Evolutionary conservation across 345 rosid species (phyloP).

Genomic region (Ceriops decandra): DNA sequence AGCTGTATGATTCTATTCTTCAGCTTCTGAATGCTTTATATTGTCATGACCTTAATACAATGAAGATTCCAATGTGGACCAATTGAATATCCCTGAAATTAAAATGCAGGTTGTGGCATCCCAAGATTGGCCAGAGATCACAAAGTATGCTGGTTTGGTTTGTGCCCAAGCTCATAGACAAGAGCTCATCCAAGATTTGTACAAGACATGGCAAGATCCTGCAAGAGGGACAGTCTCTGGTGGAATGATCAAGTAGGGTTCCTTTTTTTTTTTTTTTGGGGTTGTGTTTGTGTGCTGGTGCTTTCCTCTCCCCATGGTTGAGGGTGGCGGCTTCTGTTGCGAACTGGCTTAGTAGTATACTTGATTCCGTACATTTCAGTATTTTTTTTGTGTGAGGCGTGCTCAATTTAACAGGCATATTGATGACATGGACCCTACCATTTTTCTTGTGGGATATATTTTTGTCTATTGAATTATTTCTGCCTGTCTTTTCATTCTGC

Average conservation of each 20-base stretch:
- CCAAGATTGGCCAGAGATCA: conserved; percentile 99
- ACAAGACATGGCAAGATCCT: conserved; percentile 94
- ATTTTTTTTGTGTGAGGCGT: not conserved
- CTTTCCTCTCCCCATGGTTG: too few relatives aligned
- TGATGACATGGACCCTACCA: not conserved
- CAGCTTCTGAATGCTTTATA: not conserved
- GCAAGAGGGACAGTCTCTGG: conserved; percentile 84
- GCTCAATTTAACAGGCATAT: not conserved
- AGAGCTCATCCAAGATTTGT: conserved; percentile 96
- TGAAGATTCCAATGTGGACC: not conserved
- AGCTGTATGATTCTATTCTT: conserved; percentile 51
- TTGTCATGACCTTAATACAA: not conserved
- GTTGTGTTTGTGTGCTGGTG: too few relatives aligned
- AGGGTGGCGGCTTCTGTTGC: too few relatives aligned
- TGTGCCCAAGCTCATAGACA: conserved; percentile 99
- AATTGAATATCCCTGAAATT: not conserved
- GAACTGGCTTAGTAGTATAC: too few relatives aligned
- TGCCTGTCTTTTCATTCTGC: not conserved
- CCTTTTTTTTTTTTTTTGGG: not conserved
- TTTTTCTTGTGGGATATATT: not conserved
- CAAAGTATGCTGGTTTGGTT: conserved; percentile 94
- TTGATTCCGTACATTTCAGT: too few relatives aligned
- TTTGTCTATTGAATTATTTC: not conserved
- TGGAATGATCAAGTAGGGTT: conserved; percentile 90
- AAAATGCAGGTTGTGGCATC: conserved; percentile 89